These are phyloP conservation scores for Globisporangium heterothallicum DNA, from an alignment of 352 stramenopile genomes.

Conservation along the genomic window DNA sequence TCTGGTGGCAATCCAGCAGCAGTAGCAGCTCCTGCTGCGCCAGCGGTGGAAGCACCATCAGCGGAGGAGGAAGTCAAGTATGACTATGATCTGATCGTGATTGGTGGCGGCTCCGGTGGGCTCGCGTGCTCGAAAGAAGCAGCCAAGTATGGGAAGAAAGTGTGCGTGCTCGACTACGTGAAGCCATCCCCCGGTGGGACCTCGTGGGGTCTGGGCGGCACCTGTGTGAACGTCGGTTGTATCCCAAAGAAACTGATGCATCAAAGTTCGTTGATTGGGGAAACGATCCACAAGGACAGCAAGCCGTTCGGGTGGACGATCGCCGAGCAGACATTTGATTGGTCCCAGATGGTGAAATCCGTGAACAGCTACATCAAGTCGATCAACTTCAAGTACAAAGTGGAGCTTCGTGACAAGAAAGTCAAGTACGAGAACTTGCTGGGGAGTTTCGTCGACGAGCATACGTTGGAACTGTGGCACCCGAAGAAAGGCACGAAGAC, in stretches of 20 bases:
- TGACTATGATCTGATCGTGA: slow-evolving; percentile 83
- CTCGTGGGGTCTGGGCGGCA: slow-evolving; percentile 92
- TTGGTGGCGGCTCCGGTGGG: slow-evolving; percentile 80
- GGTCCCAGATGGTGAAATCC: slow-evolving; percentile 88
- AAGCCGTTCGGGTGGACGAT: slow-evolving; percentile 85
- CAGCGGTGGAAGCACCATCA: not conserved
- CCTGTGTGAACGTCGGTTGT: slow-evolving; percentile 99
- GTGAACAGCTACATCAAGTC: slow-evolving; percentile 97
- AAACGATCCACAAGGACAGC: slow-evolving; percentile 83
- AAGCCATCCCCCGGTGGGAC: slow-evolving; percentile 86
- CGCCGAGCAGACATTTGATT: slow-evolving; percentile 68
- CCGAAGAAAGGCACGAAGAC: slow-evolving; percentile 82
- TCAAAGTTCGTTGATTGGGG: slow-evolving; percentile 89
- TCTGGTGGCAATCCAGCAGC: slow-evolving; percentile 2
- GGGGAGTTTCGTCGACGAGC: slow-evolving; percentile 89
- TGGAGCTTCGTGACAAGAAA: slow-evolving; percentile 93
- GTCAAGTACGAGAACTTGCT: slow-evolving; percentile 93
- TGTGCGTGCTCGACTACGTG: slow-evolving; percentile 96
- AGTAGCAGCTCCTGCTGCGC: not conserved
- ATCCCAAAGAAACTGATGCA: slow-evolving; percentile 99
- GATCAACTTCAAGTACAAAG: slow-evolving; percentile 99
- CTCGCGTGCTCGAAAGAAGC: slow-evolving; percentile 95
- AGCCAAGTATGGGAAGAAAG: slow-evolving; percentile 89
- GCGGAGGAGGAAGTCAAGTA: slow-evolving; percentile 34
- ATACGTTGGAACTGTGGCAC: slow-evolving; percentile 92